Percentiles rank a stretch among this genome's conserved stretches.
Conservation (phyloP, 306 rosid species). For the Astragalus membranaceus region DNA sequence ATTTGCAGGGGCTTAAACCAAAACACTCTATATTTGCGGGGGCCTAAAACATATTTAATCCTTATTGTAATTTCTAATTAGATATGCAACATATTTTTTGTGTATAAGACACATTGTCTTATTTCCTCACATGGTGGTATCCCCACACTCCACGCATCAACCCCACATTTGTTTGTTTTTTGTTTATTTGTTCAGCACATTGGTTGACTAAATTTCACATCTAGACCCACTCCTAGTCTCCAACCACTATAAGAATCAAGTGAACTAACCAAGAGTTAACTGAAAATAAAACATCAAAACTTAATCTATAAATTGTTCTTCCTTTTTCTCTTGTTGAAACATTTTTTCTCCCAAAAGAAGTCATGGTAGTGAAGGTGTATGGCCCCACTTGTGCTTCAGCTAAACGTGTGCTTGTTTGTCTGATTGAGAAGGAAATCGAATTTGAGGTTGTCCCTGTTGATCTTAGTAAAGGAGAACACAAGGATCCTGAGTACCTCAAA, state of each 20-base stretch:
- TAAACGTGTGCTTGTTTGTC: slow-evolving; percentile 29
- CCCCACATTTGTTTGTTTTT: neutral
- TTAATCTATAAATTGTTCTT: neutral
- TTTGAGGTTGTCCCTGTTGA: slow-evolving; percentile 37
- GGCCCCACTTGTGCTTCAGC: slow-evolving; percentile 34
- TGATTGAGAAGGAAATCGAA: slow-evolving; percentile 36
- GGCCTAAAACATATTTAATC: too few species aligned
- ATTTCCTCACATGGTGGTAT: too few species aligned
- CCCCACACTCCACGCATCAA: too few species aligned
- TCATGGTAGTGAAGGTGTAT: slow-evolving; percentile 44
- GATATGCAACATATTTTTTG: too few species aligned
- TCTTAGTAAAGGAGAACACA: slow-evolving; percentile 20
- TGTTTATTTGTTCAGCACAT: neutral
- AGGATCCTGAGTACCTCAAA: slow-evolving; percentile 36
- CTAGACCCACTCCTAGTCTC: neutral
- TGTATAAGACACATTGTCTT: too few species aligned
- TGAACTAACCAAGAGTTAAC: neutral
- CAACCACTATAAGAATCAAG: neutral
- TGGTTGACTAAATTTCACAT: neutral
- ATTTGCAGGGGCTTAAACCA: too few species aligned
- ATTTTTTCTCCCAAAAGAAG: neutral
- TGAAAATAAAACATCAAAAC: too few species aligned
- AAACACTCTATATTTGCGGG: too few species aligned
- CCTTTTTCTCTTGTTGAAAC: neutral
- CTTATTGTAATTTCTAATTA: too few species aligned